Conservation (phyloP, 106 monocot species). For the Chionographis japonica region DNA sequence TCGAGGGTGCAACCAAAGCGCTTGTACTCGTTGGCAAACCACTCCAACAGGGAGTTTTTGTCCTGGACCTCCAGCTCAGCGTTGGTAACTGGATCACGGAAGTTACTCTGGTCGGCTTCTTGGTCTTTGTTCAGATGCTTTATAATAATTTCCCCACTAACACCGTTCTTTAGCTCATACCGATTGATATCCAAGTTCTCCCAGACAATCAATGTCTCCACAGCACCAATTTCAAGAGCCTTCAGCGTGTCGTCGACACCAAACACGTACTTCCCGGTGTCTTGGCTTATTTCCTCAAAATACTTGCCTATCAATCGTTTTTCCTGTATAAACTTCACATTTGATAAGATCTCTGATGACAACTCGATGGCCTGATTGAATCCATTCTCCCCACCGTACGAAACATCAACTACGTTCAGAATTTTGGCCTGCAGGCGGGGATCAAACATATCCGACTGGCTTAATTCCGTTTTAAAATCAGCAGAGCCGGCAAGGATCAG, state of each 20-base stretch:
- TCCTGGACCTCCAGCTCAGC: slow-evolving; percentile 53
- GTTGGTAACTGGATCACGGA: slow-evolving; percentile 28
- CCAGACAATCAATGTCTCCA: slow-evolving; percentile 67
- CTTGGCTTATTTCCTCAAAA: slow-evolving; percentile 70
- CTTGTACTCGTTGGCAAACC: slow-evolving; percentile 64
- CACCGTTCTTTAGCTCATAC: slow-evolving; percentile 40
- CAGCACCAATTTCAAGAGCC: slow-evolving; percentile 64
- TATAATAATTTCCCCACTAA: slow-evolving; percentile 33
- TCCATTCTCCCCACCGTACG: slow-evolving; percentile 66
- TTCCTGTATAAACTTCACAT: slow-evolving; percentile 71
- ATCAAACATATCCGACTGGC: slow-evolving; percentile 74
- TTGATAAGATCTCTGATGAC: slow-evolving; percentile 52
- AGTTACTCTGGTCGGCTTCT: slow-evolving; percentile 53
- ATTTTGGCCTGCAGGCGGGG: slow-evolving; percentile 57
- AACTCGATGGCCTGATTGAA: slow-evolving; percentile 64
- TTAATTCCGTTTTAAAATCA: slow-evolving; percentile 62
- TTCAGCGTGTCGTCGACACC: slow-evolving; percentile 70
- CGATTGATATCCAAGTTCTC: slow-evolving; percentile 58
- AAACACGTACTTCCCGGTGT: slow-evolving; percentile 63
- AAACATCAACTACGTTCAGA: slow-evolving; percentile 62
- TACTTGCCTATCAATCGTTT: slow-evolving; percentile 61
- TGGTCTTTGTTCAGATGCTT: slow-evolving; percentile 58
- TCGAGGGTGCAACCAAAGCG: slow-evolving; percentile 57
- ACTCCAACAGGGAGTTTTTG: slow-evolving; percentile 46
- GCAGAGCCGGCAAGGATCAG: slow-evolving; percentile 66